phyloP scores from a whole-genome alignment of 1,139 yeast genomes.

The Yamadazyma diddensiae region DNA sequence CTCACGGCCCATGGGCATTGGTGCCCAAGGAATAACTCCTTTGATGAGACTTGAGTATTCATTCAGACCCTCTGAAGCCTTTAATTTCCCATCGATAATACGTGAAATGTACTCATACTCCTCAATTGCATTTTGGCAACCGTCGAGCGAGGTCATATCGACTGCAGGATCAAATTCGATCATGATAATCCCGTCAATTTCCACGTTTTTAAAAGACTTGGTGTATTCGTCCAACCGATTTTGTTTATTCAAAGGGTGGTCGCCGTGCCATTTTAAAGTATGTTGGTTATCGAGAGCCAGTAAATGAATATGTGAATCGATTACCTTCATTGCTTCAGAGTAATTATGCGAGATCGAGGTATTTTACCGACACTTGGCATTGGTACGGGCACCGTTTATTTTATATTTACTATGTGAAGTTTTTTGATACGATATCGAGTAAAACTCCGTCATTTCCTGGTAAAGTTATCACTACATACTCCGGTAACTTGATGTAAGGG shows the following conservation, averaged over 20 bases:
- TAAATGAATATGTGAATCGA: slow-evolving; percentile 17
- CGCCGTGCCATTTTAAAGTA: slow-evolving; percentile 14
- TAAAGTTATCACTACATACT: slow-evolving; percentile 4
- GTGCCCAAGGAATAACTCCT: slow-evolving; percentile 19
- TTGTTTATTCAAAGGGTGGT: slow-evolving; percentile 15
- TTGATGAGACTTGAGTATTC: slow-evolving; percentile 8
- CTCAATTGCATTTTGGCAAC: slow-evolving; percentile 13
- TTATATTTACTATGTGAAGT: too few species aligned
- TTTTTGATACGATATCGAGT: slow-evolving; percentile 4
- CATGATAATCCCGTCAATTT: slow-evolving; percentile 14
- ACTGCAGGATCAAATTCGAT: slow-evolving; percentile 14
- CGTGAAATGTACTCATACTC: slow-evolving; percentile 14
- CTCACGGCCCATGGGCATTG: slow-evolving; percentile 15
- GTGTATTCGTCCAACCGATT: slow-evolving; percentile 16
- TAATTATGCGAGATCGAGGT: not conserved
- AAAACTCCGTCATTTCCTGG: slow-evolving; percentile 12
- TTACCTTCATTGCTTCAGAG: slow-evolving; percentile 9
- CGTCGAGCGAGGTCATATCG: slow-evolving; percentile 8
- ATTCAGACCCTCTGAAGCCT: slow-evolving; percentile 14
- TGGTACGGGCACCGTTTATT: too few species aligned
- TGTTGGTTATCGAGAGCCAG: slow-evolving; percentile 14
- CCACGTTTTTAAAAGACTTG: slow-evolving; percentile 4
- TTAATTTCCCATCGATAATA: slow-evolving; percentile 9
- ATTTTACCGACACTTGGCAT: too few species aligned
- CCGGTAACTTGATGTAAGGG: slow-evolving; percentile 5